Evolutionary conservation across 2,329 filamentous ascomycete species (phyloP), one percentile per base, ranked within the genome.

Genomic region (Phaeosphaeria sp.): DNA sequence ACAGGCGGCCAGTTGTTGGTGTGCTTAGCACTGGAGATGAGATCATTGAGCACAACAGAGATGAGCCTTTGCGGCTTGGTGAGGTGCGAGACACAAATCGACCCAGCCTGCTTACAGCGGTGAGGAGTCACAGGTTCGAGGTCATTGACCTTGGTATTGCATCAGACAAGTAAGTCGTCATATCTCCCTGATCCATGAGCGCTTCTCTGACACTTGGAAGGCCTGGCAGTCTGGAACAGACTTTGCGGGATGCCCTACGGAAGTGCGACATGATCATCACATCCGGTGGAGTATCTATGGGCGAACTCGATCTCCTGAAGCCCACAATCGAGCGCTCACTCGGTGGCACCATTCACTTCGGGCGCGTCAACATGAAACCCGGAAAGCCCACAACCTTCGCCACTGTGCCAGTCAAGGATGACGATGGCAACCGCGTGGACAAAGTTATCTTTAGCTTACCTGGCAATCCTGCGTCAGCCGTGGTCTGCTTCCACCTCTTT

Each of bases 361-460:
- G 95, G 22, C 90, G 95, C 2, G 95, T 99, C 2, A 87, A 90
- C 54, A 98, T 99, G 95, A 99, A 99, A 81, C 95, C 95, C 0
- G 95, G 95, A 4, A 99, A 98, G 78, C 95, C 95, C 1, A 97
- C 93, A 0, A 99, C 95, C 0, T 99, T 99, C 76, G 95, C 95
- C 2, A 97, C 92, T 0, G 85, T 98, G 0, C 89, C 91, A 0
- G 81, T 85, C 71, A 89, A 89, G 55, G 72, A 75, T 47, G 66
- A 67, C 15, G 86, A 88, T 20, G 66, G 68, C 0, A 80, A 85
- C 42, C 84, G 88, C 46, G 77, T 87, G 22, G 80, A 80, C 1
- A 93, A 91, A 72, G 84, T 89, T 56, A 87, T 99, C 64, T 99
- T 99, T 79, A 91, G 92, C 0, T 83, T 99, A 0, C 95, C 95